Conservation (phyloP, 2,329 filamentous ascomycete species). For the Exophiala aquamarina region DNA sequence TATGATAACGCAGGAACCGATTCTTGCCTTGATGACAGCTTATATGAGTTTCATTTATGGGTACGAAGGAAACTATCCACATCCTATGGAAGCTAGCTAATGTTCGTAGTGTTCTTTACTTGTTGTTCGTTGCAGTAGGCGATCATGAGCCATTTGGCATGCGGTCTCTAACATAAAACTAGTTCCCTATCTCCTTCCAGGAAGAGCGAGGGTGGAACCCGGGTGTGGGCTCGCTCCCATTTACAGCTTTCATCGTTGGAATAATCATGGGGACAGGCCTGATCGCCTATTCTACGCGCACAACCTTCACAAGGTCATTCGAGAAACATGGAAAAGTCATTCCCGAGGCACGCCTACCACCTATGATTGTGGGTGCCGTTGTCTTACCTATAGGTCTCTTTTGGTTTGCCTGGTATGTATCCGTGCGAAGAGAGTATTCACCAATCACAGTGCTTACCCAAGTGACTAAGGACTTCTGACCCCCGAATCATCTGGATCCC, state of each 20-base stretch:
- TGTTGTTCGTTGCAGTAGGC: constrained; percentile 53
- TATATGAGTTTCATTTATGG: constrained; percentile 35
- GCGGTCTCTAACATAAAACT: too few relatives aligned
- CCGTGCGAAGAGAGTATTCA: constrained; percentile 60
- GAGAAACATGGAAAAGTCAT: constrained; percentile 57
- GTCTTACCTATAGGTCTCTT: constrained; percentile 64
- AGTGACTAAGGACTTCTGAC: too few relatives aligned
- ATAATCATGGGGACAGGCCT: constrained; percentile 62
- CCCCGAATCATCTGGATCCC: constrained; percentile 59
- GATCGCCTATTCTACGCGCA: too few relatives aligned
- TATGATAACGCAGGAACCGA: constrained; percentile 45
- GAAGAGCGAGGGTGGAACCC: constrained; percentile 57
- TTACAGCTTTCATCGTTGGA: constrained; percentile 67
- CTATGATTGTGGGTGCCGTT: constrained; percentile 64
- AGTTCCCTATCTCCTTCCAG: constrained; percentile 67
- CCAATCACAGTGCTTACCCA: too few relatives aligned
- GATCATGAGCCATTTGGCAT: too few relatives aligned
- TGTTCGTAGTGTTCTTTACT: too few relatives aligned
- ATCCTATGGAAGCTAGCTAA: too few relatives aligned
- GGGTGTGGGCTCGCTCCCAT: constrained; percentile 62
- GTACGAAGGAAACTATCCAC: too few relatives aligned
- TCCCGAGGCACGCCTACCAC: constrained; percentile 64
- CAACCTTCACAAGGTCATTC: too few relatives aligned
- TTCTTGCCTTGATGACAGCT: constrained; percentile 30
- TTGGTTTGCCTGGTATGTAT: constrained; percentile 69